Evolutionary conservation across 176 grass and related monocot genomes (phyloP), one percentile per base, ranked within the genome.

Genomic region (Microstegium vimineum): DNA sequence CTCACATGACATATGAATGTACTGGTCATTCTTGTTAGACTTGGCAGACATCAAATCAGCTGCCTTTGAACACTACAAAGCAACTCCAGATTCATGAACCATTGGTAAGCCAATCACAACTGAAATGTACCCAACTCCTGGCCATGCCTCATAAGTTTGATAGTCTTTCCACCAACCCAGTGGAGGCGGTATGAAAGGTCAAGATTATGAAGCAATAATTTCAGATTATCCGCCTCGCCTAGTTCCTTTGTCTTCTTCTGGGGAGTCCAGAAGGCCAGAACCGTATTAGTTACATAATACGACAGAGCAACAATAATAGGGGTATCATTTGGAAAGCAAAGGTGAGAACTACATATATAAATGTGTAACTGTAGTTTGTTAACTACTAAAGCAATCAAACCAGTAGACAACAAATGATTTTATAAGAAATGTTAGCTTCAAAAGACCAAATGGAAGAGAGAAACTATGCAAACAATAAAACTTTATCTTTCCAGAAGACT

Each of bases 41-140:
- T 15, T 37, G 35, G 31, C 30, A 45, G 31, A 4, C 78, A 78
- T 22, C 67, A 13, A 32, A 27, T 5, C 51, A 75, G 23, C 16
- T 71, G 41, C 28, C 30, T 25, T 74, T 52, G 46, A 67, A 54
- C 47, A 52, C 69, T 79, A 62, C 68, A 66, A 60, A 79, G 62
- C 26, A 80, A 69, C 63, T 80, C 68, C 54, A 85, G 17, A 60
- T 76, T 51, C 90, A 77, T 75, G 15, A 49, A 73, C 8, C 20
- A 78, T 62, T 57, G 20, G 71, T 20, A 84, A 71, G 5, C 22
- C 72, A 38, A 85, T 90, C 86, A 98, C 87, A 98, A 80, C 71
- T 94, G 92, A 93, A 98, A 98, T 77, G 73, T 90, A 78, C 92
- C 95, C 90, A 98, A 65, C 38, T 88, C 95, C 76, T 93, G 90